A percentile compares a stretch with the other conserved stretches of the same genome.
These are phyloP conservation scores for Chlorella vulgaris DNA, from an alignment of 139 green algal genomes.

Conservation along the genomic window DNA sequence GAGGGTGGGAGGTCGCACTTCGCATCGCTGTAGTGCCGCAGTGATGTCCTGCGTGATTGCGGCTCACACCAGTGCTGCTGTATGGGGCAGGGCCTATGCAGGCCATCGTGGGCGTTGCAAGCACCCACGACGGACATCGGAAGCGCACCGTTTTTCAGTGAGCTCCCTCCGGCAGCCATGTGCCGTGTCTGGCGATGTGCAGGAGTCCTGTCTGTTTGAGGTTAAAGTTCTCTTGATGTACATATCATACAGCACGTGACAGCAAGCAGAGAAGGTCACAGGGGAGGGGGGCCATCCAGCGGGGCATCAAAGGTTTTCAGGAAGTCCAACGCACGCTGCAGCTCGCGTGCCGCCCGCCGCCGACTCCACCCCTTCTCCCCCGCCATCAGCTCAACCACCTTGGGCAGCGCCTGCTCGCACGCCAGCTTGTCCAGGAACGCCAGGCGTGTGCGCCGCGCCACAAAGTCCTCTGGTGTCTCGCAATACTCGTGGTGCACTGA, in stretches of 20 bases:
- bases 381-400: conserved; percentile 76
- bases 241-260: no score
- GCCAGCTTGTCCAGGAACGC: conserved; percentile 93
- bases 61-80: no score
- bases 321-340: conserved; percentile 58
- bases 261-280: neutral
- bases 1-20: no score
- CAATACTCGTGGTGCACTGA: conserved; percentile 85
- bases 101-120: no score
- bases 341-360: conserved; percentile 51
- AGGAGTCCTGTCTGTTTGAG: no score
- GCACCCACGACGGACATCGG: no score
- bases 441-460: conserved; percentile 88
- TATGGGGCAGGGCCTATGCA: no score
- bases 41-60: no score
- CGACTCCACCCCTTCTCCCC: conserved; percentile 69
- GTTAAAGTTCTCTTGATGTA: neutral
- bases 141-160: no score
- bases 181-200: no score
- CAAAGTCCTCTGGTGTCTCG: conserved; percentile 88
- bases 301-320: conserved; percentile 67
- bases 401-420: conserved; percentile 71
- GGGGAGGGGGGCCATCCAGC: neutral
- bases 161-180: no score
- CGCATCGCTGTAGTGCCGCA: no score